These are phyloP conservation scores for Thermothielavioides terrestris DNA, from an alignment of 495 filamentous ascomycete species.

Conservation along the genomic window DNA sequence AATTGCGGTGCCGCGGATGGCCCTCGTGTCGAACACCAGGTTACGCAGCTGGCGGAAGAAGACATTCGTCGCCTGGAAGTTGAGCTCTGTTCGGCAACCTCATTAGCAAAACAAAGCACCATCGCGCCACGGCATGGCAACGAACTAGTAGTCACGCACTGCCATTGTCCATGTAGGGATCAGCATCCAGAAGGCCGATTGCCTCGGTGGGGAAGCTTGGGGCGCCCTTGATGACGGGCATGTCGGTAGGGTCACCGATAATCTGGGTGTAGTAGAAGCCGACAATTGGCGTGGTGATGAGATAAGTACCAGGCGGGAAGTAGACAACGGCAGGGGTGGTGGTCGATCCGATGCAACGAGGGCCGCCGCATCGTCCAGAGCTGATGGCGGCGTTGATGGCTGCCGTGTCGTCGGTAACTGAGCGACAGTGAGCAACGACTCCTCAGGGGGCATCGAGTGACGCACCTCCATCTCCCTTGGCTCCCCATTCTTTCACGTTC, in stretches of 20 bases:
- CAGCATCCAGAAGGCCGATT: constrained; percentile 18
- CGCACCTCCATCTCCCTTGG: constrained; percentile 57
- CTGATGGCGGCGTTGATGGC: constrained; percentile 78
- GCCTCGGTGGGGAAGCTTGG: constrained; percentile 41
- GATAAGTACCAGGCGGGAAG: constrained; percentile 59
- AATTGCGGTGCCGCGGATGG: constrained; percentile 50
- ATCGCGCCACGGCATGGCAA: no score
- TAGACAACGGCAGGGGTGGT: constrained; percentile 61
- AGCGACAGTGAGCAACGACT: not conserved
- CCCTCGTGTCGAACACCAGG: constrained; percentile 74
- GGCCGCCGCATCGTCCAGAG: constrained; percentile 69
- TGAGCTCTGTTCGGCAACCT: constrained; percentile 8
- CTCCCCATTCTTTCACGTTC: constrained; percentile 76
- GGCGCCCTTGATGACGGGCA: constrained; percentile 64
- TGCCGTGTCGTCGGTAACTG: constrained; percentile 71
- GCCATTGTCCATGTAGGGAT: constrained; percentile 19
- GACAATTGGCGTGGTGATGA: constrained; percentile 49
- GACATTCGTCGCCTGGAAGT: constrained; percentile 61
- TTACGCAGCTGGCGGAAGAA: constrained; percentile 94
- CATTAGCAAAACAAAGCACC: not conserved
- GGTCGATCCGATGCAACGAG: constrained; percentile 66
- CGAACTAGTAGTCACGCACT: constrained; percentile 1
- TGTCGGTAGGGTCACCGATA: constrained; percentile 47
- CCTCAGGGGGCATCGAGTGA: not conserved
- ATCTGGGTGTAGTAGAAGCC: constrained; percentile 60